These are phyloP conservation scores for Exophiala sp. DNA, from an alignment of 2,329 filamentous ascomycete species.

Conservation along the genomic window DNA sequence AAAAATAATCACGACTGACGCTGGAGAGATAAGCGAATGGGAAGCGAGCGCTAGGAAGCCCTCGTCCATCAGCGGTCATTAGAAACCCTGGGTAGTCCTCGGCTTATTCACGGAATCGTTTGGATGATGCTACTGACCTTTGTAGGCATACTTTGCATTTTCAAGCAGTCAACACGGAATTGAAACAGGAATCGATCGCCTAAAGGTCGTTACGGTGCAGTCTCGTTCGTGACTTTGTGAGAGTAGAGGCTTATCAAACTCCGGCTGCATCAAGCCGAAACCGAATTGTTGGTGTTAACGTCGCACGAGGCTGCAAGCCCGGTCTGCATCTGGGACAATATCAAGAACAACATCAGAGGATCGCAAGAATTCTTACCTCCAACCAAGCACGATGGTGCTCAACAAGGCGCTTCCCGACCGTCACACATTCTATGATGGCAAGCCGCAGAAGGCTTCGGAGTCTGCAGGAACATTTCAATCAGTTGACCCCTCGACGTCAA, in stretches of 20 bases:
- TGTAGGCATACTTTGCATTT: neutral
- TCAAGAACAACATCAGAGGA: neutral
- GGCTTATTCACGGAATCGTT: no score
- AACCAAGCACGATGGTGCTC: neutral
- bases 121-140: no score
- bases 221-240: no score
- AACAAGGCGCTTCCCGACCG: conserved; percentile 34
- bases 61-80: neutral
- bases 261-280: no score
- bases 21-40: neutral
- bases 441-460: conserved; percentile 49
- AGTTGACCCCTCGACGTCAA: conserved; percentile 69
- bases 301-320: neutral
- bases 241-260: no score
- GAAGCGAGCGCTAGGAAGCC: no score
- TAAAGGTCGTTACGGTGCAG: no score
- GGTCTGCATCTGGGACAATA: neutral
- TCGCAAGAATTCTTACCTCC: neutral
- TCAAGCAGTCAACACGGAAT: no score
- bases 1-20: conserved; percentile 8
- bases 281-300: no score
- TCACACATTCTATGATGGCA: conserved; percentile 73
- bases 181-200: no score
- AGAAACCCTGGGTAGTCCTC: neutral
- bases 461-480: conserved; percentile 65